These are phyloP conservation scores for Tulasnella sp. DNA, from an alignment of 768 basidiomycete genomes.

Conservation along the genomic window DNA sequence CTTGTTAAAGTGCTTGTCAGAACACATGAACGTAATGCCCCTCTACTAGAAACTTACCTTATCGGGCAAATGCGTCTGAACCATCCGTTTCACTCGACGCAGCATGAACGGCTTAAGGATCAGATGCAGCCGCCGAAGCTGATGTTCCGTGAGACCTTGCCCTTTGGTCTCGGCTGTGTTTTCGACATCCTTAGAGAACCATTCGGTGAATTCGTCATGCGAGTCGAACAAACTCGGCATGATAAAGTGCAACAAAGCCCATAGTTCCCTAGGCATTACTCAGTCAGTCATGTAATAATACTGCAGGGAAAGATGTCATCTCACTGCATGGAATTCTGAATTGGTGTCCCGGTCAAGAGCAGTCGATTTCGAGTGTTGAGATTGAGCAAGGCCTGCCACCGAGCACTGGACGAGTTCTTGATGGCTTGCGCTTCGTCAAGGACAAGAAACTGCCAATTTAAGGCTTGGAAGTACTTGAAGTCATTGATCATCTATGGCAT, in stretches of 20 bases:
- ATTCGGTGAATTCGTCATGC: constrained; percentile 98
- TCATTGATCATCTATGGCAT: constrained; percentile 47
- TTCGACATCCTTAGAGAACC: constrained; percentile 99
- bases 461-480: constrained; percentile 93
- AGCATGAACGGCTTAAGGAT: constrained; percentile 99
- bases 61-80: constrained; percentile 98
- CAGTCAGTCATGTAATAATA: neutral
- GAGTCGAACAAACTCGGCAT: constrained; percentile 99
- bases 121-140: constrained; percentile 91
- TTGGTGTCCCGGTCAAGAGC: constrained; percentile 92
- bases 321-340: constrained; percentile 99
- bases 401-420: constrained; percentile 90
- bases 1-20: constrained; percentile 31
- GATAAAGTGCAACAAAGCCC: constrained; percentile 98
- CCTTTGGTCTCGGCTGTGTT: constrained; percentile 80
- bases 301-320: constrained; percentile 16
- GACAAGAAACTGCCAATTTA: constrained; percentile 99
- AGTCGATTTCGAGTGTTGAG: constrained; percentile 94
- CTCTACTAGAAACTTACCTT: constrained; percentile 45
- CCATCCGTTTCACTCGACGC: constrained; percentile 90
- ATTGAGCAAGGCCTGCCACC: constrained; percentile 94
- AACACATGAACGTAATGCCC: neutral
- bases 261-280: constrained; percentile 52
- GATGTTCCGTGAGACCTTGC: constrained; percentile 87
- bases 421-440: constrained; percentile 99